Percentiles rank a stretch among this genome's conserved stretches.
Conservation (phyloP, 2,329 filamentous ascomycete genomes). For the Botrytis aclada region DNA sequence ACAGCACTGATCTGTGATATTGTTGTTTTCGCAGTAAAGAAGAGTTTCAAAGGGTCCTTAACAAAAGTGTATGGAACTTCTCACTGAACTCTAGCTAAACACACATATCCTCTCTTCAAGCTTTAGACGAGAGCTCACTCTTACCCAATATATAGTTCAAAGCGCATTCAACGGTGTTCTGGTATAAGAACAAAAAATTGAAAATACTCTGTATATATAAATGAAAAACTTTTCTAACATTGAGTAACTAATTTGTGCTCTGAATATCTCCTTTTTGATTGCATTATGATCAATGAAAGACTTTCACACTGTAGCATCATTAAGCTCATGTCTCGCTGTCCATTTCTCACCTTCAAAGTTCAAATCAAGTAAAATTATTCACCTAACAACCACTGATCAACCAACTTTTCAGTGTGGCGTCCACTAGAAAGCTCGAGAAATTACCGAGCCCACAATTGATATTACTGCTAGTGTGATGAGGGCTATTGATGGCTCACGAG, state of each 20-base stretch:
- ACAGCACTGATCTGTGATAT: fast-evolving
- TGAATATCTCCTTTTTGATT: not conserved
- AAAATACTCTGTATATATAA: not conserved
- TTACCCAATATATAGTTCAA: not conserved
- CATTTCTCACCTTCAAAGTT: not conserved
- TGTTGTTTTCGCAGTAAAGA: fast-evolving
- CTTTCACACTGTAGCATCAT: not conserved
- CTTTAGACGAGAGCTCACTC: not conserved
- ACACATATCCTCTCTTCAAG: not conserved
- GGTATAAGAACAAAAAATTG: not conserved
- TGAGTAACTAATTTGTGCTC: no score
- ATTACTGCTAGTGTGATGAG: not conserved
- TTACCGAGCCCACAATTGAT: not conserved
- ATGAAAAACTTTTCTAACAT: not conserved
- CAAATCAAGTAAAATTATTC: not conserved
- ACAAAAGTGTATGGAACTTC: not conserved
- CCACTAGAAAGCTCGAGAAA: not conserved
- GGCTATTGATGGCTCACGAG: not conserved
- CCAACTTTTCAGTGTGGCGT: not conserved
- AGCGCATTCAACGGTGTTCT: fast-evolving
- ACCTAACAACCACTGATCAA: not conserved
- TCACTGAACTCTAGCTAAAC: fast-evolving
- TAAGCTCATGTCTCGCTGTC: no score
- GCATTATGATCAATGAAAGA: no score
- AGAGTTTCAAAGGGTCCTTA: fast-evolving